Evolutionary conservation across 2,329 filamentous ascomycete species (phyloP), one percentile per base, ranked within the genome.

Genomic region (Apiospora koreana): DNA sequence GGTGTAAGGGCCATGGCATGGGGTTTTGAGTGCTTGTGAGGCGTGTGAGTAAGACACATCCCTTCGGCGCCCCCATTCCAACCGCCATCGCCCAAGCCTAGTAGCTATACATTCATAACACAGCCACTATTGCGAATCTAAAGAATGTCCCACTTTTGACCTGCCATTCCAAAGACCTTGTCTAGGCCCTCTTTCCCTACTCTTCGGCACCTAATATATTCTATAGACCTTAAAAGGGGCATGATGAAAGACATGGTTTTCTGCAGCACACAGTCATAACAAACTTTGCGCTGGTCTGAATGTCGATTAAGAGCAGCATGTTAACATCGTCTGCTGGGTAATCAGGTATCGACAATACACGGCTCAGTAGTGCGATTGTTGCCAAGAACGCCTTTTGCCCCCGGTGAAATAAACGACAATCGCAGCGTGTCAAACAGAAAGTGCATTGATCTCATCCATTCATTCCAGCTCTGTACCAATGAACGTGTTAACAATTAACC

Each of bases 401-500:
- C 16, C 35, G 8, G 9, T 35, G 18, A 38, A 62, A 38, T 28
- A 28, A 54, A 28, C 25, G 12, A 28, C 23, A 54, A 54, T 16
- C 21, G 45, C n/a, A 48, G 45, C 45, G 6, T 9, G 45, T 48
- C 45, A n/a, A 48, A 23, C 21, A 25, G 25, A 6, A 54, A 54
- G 14, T 31, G 25, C 25, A 54, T 7, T 31, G 21, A 54, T 14
- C 23, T 10, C 48, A 31, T 21, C 48, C 25, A 31, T 54, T 31
- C 48, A 50, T 50, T 7, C 28, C 54, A 62, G 28, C 54, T 62
- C 31, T 35, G 8, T 16, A 21, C 7, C 31, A 14, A 62, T 4
- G 18, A 4, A 38, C 8, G 8, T 12, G 21, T 7, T 62, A 62
- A 9, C 54, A 38, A 38, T 62, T 21, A 93, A 73, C 91, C 89